These are phyloP conservation scores for Penicillium psychrosexuale DNA, from an alignment of 2,329 filamentous ascomycete species.

Conservation along the genomic window DNA sequence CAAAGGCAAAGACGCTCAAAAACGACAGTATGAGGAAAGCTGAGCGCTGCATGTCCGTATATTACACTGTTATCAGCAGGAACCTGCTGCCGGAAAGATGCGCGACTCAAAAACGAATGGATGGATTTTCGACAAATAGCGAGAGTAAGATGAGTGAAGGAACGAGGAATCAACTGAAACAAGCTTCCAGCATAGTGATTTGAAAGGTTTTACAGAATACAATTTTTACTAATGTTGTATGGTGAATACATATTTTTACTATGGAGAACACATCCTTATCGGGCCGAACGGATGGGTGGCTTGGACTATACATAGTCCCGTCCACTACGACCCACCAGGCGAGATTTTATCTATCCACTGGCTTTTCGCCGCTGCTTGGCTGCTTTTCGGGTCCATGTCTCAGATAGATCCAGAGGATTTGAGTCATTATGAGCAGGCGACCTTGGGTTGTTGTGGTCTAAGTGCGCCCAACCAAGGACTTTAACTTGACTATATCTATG, in stretches of 20 bases:
- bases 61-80: conserved; percentile 4
- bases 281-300: conserved; percentile 3
- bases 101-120: conserved; percentile 2
- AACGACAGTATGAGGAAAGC: conserved; percentile 7
- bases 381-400: background rate
- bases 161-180: background rate
- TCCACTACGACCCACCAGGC: background rate
- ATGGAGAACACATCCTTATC: conserved; percentile 3
- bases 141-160: conserved; percentile 6
- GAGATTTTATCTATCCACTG: conserved; percentile 3
- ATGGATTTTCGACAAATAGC: background rate
- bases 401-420: background rate
- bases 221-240: background rate
- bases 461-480: background rate
- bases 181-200: background rate
- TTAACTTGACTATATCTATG: background rate
- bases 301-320: background rate
- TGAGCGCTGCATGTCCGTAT: conserved; percentile 7
- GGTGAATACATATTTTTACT: background rate
- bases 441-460: background rate
- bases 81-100: conserved; percentile 2
- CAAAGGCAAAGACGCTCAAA: conserved; percentile 3
- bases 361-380: background rate
- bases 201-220: background rate
- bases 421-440: background rate